phyloP scores from a whole-genome alignment of 345 rosid genomes.

The Hibiscus mutabilis region DNA sequence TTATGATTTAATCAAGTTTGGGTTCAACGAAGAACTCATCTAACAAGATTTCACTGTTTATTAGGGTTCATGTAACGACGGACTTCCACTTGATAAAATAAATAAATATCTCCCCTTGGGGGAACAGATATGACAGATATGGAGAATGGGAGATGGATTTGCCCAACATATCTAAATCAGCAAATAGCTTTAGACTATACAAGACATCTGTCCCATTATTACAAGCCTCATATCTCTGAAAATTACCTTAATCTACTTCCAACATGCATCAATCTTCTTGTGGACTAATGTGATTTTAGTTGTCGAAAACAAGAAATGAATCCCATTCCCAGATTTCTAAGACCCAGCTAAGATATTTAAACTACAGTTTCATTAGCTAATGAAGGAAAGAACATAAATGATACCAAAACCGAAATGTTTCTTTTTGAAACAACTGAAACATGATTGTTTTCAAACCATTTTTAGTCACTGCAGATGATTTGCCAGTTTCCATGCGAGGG shows the following conservation, averaged over 20 bases:
- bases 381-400: neutral
- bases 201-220: too few species aligned
- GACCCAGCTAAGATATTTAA: too few species aligned
- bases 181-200: neutral
- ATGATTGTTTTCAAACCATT: conserved; percentile 11
- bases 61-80: conserved; percentile 25
- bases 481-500: conserved; percentile 7
- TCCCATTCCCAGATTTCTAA: neutral
- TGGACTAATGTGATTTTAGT: neutral
- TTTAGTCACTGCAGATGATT: conserved; percentile 17
- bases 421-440: conserved; percentile 22
- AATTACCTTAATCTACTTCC: neutral
- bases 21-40: neutral
- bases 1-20: neutral
- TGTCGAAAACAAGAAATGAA: neutral
- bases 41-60: conserved; percentile 17
- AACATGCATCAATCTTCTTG: neutral
- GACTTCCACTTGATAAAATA: conserved; percentile 12
- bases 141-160: conserved; percentile 17
- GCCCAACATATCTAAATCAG: conserved; percentile 12
- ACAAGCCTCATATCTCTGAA: neutral
- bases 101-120: conserved; percentile 20
- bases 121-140: conserved; percentile 31
- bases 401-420: conserved; percentile 14
- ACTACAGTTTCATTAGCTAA: too few species aligned